These are phyloP conservation scores for Blastocystis sp. DNA, from an alignment of 352 stramenopile genomes.

Conservation along the genomic window DNA sequence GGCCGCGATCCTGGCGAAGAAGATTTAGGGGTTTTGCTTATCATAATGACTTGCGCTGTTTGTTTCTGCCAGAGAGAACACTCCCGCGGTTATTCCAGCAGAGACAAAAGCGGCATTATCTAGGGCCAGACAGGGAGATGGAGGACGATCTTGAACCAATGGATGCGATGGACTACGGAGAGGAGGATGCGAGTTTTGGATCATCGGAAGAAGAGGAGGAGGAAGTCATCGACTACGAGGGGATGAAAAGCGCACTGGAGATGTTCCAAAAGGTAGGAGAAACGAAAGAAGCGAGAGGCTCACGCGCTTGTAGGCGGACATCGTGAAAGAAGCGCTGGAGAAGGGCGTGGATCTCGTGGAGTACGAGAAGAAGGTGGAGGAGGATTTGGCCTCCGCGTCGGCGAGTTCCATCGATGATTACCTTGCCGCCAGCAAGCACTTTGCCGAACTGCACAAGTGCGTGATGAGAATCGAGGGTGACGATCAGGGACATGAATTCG, in stretches of 20 bases:
- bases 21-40: neutral
- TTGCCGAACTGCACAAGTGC: constrained; percentile 28
- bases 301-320: neutral
- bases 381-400: neutral
- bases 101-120: no score
- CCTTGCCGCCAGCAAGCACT: constrained; percentile 14
- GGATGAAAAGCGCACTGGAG: constrained; percentile 29
- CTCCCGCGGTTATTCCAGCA: no score
- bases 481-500: neutral
- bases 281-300: neutral
- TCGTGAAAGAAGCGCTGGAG: constrained; percentile 41
- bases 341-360: constrained; percentile 53
- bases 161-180: no score
- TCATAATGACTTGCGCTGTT: neutral
- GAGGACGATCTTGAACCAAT: no score
- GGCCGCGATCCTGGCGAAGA: constrained; percentile 70
- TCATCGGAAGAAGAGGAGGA: neutral
- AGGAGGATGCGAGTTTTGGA: no score
- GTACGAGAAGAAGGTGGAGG: constrained; percentile 24
- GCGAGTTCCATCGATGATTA: constrained; percentile 25
- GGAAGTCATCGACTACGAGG: constrained; percentile 43
- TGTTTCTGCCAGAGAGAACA: no score
- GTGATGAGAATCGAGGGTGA: neutral
- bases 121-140: no score
- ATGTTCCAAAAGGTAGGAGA: constrained; percentile 18